phyloP scores from a whole-genome alignment of 2,329 filamentous ascomycete genomes.

The Cercospora sesami region DNA sequence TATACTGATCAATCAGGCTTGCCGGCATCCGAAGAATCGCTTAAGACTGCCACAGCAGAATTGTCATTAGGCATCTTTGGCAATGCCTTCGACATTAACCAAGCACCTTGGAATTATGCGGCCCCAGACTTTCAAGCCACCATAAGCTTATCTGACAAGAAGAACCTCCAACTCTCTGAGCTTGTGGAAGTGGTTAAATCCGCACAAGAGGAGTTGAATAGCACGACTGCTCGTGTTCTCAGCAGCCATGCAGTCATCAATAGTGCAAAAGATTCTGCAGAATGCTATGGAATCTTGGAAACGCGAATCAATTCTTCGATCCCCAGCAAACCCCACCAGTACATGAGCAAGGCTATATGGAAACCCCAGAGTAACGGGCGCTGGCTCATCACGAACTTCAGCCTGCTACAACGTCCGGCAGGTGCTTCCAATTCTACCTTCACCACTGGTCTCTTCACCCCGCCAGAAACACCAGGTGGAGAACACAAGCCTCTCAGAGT shows the following conservation, averaged over 20 bases:
- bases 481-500: neutral
- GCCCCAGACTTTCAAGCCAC: conserved; percentile 12
- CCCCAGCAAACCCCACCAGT: neutral
- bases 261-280: neutral
- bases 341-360: conserved; percentile 11
- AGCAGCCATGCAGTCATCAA: neutral
- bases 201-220: neutral
- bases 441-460: conserved; percentile 8
- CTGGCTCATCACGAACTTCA: conserved; percentile 10
- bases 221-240: neutral
- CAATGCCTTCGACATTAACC: neutral
- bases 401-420: neutral
- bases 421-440: neutral
- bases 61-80: neutral
- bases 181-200: neutral
- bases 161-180: conserved; percentile 1
- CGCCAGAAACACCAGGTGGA: conserved; percentile 4
- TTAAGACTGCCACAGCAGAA: conserved; percentile 6
- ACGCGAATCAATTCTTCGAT: neutral
- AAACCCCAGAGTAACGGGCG: neutral
- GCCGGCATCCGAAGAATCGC: neutral
- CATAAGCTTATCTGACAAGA: neutral
- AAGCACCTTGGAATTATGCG: conserved; percentile 4
- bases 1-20: neutral
- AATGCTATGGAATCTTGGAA: conserved; percentile 10